A percentile compares a stretch with the other conserved stretches of the same genome.
Evolutionary conservation across 345 rosid species (phyloP).

Genomic region (Aurinia saxatilis): DNA sequence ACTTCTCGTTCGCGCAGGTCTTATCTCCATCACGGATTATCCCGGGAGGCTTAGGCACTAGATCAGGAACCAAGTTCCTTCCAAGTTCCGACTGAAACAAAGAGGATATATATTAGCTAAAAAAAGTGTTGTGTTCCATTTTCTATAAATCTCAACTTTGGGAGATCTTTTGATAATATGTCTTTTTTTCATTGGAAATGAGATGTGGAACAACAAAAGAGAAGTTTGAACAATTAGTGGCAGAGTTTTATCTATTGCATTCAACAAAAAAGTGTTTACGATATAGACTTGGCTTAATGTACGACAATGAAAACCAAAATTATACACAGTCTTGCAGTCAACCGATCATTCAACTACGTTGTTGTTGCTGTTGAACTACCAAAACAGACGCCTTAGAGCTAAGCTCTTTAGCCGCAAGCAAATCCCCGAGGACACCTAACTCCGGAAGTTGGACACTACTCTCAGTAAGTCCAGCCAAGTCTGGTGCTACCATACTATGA

Average conservation of each 20-base stretch:
- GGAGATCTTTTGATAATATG: slow-evolving; percentile 3
- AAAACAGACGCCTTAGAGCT: slow-evolving; percentile 10
- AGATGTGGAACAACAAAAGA: background rate
- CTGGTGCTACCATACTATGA: background rate
- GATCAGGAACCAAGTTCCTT: too few species aligned
- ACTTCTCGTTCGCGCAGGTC: slow-evolving; percentile 53
- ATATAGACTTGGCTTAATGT: too few species aligned
- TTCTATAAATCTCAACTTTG: slow-evolving; percentile 3
- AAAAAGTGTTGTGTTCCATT: background rate
- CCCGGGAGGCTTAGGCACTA: slow-evolving; percentile 57
- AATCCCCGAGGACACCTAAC: slow-evolving; percentile 19
- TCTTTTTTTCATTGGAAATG: background rate
- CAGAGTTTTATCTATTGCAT: too few species aligned
- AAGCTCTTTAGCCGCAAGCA: slow-evolving; percentile 13
- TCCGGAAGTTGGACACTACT: slow-evolving; percentile 22
- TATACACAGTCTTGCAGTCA: too few species aligned
- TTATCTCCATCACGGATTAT: slow-evolving; percentile 63
- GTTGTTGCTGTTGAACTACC: slow-evolving; percentile 15
- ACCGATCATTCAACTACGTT: background rate
- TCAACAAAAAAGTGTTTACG: too few species aligned
- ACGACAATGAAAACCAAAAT: background rate
- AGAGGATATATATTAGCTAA: too few species aligned
- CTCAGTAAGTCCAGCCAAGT: slow-evolving; percentile 1
- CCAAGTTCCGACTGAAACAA: too few species aligned
- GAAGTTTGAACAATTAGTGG: too few species aligned